Evolutionary conservation across 441 rosid species (phyloP), one percentile per base, ranked within the genome.

Genomic region (Gossypium gossypioides): DNA sequence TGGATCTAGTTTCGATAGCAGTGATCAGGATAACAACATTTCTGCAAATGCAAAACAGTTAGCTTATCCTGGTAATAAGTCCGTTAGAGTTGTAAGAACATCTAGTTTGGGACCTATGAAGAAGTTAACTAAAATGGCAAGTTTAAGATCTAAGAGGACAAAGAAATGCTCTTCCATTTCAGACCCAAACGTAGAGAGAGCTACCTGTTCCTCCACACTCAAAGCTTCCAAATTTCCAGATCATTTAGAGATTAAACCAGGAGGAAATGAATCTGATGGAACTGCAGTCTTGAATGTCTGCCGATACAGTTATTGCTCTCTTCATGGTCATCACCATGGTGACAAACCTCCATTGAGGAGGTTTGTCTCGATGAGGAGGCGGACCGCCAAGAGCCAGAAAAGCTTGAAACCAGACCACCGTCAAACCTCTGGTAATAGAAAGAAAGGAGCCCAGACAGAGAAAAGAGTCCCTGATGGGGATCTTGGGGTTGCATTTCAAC

Each of bases 171-270:
- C 75, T 51, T 55, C 58, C 32, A 42, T 73, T 62, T 34, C 74
- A 0, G 68, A 76, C 40, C 69, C 76, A 6, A 77, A 78, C 27
- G 24, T 88, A 46, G 78, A 81, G 34, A 86, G 77, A 82, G 78
- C 91, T 63, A 95, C 98, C 8, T 91, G 96, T 74, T 91, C 99
- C 55, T 92, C 95, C 3, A 79, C 87, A 71, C 86, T 95, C 73
- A 95, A 90, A 84, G 86, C 78, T 50, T 82, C 91, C 34, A 92
- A 89, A 79, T 75, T 82, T 70, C 77, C 81, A 48, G 76, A 77
- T 27, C 73, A 77, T 73, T 73, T 69, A 37, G 86, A 84, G 78
- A 73, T 42, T 52, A 81, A 78, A 34, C 60, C 69, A 59, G 82
- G 62, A 74, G 81, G 77, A 32, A 74, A 37, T 60, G 80, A 74